Base-by-base conservation (phyloP, 2,329 filamentous ascomycete species). In the Microdochium nivale region DNA sequence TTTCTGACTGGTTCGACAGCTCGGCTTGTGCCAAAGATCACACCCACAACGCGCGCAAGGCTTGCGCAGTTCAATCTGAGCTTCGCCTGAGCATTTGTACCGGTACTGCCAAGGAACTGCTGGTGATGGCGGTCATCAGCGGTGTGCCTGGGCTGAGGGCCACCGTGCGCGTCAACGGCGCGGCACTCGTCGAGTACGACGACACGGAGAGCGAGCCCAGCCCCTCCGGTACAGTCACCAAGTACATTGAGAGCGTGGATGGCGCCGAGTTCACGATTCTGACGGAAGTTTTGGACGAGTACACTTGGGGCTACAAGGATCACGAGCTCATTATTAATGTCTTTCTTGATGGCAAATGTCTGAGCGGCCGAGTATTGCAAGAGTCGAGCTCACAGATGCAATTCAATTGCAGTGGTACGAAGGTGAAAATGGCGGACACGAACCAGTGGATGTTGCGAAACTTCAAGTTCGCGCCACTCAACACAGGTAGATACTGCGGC, bases 221-320 rank as follows among this genome's bases (percentile, higher is more conserved):
- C 40, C 24, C 37, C 19, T 51, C 30, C 24, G 55, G 58, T 37
- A 43, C 50, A 16, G 13, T 56, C 46, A 55, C 48, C 14, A 60
- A 64, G 47, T 69, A 66, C 49, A 61, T 68, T 30, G 61, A 69
- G 54, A 62, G 60, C 7, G 35, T 56, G 13, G 58, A 65, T 25
- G 49, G 64, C 16, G 44, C 58, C 16, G 49, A 59, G 13, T 68
- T 67, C 50, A 25, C 55, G 3, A 37, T 67, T 25, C 21, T 30
- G 3, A 13, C 60, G 14, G 30, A 50, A 1, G 48, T 66, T 1
- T 7, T 50, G 23, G 19, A 55, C 1, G 27, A 25, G 23, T 67
- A 67, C 48, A 10, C 53, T 2, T 67, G 62, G 62, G 53, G 59
- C 13, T 59, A 60, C 35, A 55, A 52, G 11, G 49, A 59, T 7